Percentiles rank a stretch among this genome's conserved stretches.
Conservation (phyloP, 1,284 basidiomycete species). For the Ceratobasidium sp. region DNA sequence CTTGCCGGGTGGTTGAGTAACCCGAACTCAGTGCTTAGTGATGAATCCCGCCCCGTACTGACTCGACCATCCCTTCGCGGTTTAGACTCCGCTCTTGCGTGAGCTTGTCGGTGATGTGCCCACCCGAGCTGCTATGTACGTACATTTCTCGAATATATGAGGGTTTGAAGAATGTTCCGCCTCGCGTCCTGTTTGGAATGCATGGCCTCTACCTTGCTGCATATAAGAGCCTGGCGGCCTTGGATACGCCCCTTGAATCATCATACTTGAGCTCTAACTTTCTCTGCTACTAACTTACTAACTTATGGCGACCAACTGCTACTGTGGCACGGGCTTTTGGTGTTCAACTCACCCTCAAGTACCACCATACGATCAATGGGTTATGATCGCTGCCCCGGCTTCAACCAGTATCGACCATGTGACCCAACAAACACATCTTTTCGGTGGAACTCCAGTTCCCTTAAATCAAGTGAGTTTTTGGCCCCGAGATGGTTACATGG, state of each 20-base stretch:
- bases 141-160: slow-evolving; percentile 20
- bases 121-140: neutral
- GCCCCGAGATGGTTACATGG: no score
- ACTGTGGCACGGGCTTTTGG: no score
- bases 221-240: neutral
- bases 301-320: neutral
- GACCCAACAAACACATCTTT: no score
- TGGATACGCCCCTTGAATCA: neutral
- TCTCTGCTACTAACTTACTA: neutral
- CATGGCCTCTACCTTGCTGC: neutral
- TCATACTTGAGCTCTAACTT: neutral
- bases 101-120: neutral
- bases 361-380: no score
- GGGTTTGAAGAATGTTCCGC: neutral
- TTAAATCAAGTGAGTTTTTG: no score
- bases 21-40: neutral
- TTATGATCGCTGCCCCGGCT: no score
- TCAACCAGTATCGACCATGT: no score
- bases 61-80: neutral
- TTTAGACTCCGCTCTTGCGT: neutral
- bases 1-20: slow-evolving; percentile 5
- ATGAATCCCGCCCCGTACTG: neutral
- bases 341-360: no score
- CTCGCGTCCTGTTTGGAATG: neutral
- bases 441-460: no score